Evolutionary conservation across 345 rosid species (phyloP), one percentile per base, ranked within the genome.

Genomic region (Citrus inodora): DNA sequence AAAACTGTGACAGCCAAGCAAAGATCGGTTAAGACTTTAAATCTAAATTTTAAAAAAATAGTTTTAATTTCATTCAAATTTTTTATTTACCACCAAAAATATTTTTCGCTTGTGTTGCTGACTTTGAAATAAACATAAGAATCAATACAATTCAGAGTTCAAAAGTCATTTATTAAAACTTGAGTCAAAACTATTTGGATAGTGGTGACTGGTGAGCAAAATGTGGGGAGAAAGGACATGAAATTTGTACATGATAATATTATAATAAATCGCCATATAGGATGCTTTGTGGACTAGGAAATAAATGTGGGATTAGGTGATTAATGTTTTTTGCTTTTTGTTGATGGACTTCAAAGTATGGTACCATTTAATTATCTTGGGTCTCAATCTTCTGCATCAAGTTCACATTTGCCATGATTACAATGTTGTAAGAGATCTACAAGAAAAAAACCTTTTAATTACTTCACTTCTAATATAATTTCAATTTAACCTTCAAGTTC

Each of bases 291-390:
- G 61, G 60, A 28, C 63, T 63, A 28, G 46, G 46, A 64, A 32
- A 75, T 65, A 65, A 30, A 63, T 5, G 61, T 63, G 70, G 70
- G 68, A 74, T 75, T 75, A 21, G 70, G 71, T 75, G 70, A 53
- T 55, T 67, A 35, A 76, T 35, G 16, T 53, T 30, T 17, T 51
- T 51, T 24, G 42, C 48, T 33, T 64, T 42, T 63, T 19, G 25
- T 8, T 33, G 32, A 32, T 32, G 24, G 35, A n/a, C 21, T 76
- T 76, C 14, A 76, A 51, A 67, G 16, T 51, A 66, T 66, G 71
- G 53, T 55, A 14, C 33, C 63, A 76, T 55, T 66, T 76, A n/a
- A 76, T 76, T 67, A 55, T 76, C 73, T 55, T 67, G 33, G 64
- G 66, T 67, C 79, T 24, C 32, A 55, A 67, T 67, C 71, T 76